These are phyloP conservation scores for Curvularia hawaiiensis DNA, from an alignment of 2,329 filamentous ascomycete species.

Conservation along the genomic window DNA sequence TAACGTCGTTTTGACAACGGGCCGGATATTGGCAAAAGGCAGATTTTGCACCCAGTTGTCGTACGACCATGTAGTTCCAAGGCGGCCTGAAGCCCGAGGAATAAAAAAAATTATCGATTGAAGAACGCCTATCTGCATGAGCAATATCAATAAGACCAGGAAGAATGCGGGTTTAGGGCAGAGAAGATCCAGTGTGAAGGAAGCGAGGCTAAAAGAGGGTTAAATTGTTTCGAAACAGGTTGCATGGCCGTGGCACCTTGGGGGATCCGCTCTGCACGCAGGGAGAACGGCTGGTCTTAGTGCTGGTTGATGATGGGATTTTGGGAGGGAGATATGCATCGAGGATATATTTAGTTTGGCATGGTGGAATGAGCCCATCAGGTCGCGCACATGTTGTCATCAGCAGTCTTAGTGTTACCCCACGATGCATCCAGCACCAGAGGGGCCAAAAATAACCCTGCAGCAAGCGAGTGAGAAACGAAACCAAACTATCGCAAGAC, in stretches of 20 bases:
- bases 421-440: constrained; percentile 21
- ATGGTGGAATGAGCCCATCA: neutral
- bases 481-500: constrained; percentile 29
- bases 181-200: constrained; percentile 6
- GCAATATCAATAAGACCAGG: constrained; percentile 28
- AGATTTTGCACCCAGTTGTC: constrained; percentile 4
- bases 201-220: constrained; percentile 28
- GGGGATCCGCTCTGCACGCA: constrained; percentile 19
- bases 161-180: constrained; percentile 5
- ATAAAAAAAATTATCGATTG: constrained; percentile 3
- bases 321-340: constrained; percentile 7
- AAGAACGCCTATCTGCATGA: constrained; percentile 10
- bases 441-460: constrained; percentile 39
- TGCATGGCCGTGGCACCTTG: constrained; percentile 14
- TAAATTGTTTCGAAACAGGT: constrained; percentile 37
- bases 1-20: neutral
- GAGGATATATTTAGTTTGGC: constrained; percentile 16
- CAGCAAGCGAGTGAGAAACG: constrained; percentile 22
- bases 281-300: constrained; percentile 30
- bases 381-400: constrained; percentile 8
- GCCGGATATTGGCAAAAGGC: constrained; percentile 4
- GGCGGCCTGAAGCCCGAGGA: constrained; percentile 11
- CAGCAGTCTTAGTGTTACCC: constrained; percentile 12
- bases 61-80: constrained; percentile 5
- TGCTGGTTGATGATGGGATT: constrained; percentile 16